Base-by-base conservation (phyloP, 495 filamentous ascomycete species). In the Penicillium egyptiacum region DNA sequence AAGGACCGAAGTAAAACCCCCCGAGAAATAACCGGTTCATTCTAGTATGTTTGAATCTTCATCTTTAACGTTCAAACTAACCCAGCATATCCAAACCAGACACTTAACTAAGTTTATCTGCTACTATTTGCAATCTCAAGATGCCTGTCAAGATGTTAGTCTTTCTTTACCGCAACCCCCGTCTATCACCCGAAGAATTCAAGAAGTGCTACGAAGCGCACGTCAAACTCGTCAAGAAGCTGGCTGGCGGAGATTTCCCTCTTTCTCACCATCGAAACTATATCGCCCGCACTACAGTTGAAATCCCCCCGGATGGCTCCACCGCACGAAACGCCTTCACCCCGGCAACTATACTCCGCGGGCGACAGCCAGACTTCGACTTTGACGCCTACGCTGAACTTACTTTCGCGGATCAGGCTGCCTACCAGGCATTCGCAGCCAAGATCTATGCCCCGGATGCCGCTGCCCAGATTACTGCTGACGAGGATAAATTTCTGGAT, bases 401-500 rank as follows among this genome's bases (percentile, higher is more conserved):
- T 5, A 68, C 59, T 0, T 78, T 75, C 46, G 50, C 55, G 11
- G 67, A 74, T 44, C 63, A 66, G 25, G 66, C 53, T 17, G 63
- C 65, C 8, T 73, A 69, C 46, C 47, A 68, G 17, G 58, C 51
- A 1, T 72, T 75, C 48, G 50, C 39, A 35, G 68, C 63, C 0
- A 62, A 65, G 37, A 35, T 72, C 1, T 58, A 65, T 28, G 49
- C 55, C 3, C 59, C 67, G 4, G 69, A 69, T 11, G 53, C 56
- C 22, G 59, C 61, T 31, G 50, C 58, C 31, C 50, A 64, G 62
- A 60, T 71, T 53, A 45, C 50, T 6, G 57, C 55, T 25, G 62
- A 70, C 40, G 73, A 78, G 61, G 67, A 75, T 35, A 55, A 55
- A 42, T 77, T 75, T 37, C 28, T 73, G 28, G 74, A 77, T 53